Evolutionary conservation across 2,329 filamentous ascomycete species (phyloP).

Genomic region (Nothophoma quercina): DNA sequence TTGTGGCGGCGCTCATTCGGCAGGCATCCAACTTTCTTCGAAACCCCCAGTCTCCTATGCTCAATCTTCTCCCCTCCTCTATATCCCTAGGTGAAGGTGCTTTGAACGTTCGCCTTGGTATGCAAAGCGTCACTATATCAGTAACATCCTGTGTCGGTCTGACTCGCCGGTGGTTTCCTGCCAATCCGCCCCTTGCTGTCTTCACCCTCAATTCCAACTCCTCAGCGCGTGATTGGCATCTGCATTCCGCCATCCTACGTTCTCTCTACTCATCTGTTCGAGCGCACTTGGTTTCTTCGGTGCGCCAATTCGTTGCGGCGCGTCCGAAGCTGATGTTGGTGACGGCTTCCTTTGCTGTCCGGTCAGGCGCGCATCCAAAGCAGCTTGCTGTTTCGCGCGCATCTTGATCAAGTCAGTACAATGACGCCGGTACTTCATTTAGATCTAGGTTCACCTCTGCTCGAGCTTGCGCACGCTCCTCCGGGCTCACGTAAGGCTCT

Average conservation of each 20-base stretch:
- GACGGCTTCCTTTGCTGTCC: slow-evolving; percentile 26
- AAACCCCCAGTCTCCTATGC: too few species aligned
- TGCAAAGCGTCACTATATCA: neutral
- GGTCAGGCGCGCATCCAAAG: slow-evolving; percentile 37
- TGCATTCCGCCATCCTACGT: slow-evolving; percentile 39
- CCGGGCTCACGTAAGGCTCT: slow-evolving; percentile 32
- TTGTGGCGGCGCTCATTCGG: neutral
- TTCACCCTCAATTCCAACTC: slow-evolving; percentile 32
- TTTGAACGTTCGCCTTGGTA: too few species aligned
- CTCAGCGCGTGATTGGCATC: slow-evolving; percentile 39
- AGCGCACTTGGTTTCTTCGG: slow-evolving; percentile 36
- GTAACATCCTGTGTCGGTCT: neutral
- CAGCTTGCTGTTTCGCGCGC: slow-evolving; percentile 41
- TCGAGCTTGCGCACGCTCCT: slow-evolving; percentile 32
- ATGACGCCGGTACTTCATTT: neutral
- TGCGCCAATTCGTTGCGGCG: slow-evolving; percentile 4
- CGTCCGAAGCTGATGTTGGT: slow-evolving; percentile 5
- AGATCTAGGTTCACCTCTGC: slow-evolving; percentile 29
- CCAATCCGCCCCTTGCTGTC: neutral
- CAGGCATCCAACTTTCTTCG: neutral
- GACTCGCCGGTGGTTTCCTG: neutral
- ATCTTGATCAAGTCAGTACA: slow-evolving; percentile 29
- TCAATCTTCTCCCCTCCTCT: too few species aligned
- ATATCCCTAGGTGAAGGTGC: too few species aligned
- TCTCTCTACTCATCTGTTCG: slow-evolving; percentile 41